phyloP scores from a whole-genome alignment of 176 grass and related monocot species.

The Musa itinerans region DNA sequence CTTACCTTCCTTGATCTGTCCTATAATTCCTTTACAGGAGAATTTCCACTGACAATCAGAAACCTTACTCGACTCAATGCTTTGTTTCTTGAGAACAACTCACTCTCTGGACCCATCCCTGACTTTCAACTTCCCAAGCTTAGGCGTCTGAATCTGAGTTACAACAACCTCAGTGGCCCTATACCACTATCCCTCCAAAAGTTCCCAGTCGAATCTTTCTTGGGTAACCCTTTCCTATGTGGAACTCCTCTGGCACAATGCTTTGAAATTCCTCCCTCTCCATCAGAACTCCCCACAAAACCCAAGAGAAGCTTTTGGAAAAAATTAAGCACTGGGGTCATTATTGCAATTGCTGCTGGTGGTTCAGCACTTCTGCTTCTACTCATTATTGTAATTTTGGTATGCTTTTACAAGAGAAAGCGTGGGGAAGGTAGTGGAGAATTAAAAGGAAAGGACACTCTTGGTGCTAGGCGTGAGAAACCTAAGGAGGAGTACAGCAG shows the following conservation, averaged over 20 bases:
- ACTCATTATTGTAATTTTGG: conserved; percentile 43
- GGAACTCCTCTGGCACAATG: conserved; percentile 61
- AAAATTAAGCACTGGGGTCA: conserved; percentile 53
- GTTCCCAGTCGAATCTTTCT: conserved; percentile 59
- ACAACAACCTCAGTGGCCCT: conserved; percentile 87
- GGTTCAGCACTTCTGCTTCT: conserved; percentile 58
- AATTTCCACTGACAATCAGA: conserved; percentile 64
- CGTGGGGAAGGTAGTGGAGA: conserved; percentile 29
- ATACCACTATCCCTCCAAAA: conserved; percentile 69
- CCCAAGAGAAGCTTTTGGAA: conserved; percentile 66
- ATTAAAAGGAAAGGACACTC: conserved; percentile 66
- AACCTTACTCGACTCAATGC: conserved; percentile 72
- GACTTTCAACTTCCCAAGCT: conserved; percentile 66
- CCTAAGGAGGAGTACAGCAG: conserved; percentile 93
- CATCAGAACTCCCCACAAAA: conserved; percentile 28
- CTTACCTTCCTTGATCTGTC: conserved; percentile 87
- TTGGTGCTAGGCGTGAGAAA: conserved; percentile 65
- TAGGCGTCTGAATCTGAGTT: conserved; percentile 80
- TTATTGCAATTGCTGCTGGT: conserved; percentile 56
- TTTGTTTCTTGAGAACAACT: conserved; percentile 85
- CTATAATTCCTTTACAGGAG: conserved; percentile 81
- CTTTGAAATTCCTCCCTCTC: conserved; percentile 35
- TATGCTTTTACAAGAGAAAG: conserved; percentile 70
- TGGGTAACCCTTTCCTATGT: conserved; percentile 79
- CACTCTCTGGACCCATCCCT: conserved; percentile 80